phyloP scores from a whole-genome alignment of 305 asterid species.

The Nicotiana rustica region DNA sequence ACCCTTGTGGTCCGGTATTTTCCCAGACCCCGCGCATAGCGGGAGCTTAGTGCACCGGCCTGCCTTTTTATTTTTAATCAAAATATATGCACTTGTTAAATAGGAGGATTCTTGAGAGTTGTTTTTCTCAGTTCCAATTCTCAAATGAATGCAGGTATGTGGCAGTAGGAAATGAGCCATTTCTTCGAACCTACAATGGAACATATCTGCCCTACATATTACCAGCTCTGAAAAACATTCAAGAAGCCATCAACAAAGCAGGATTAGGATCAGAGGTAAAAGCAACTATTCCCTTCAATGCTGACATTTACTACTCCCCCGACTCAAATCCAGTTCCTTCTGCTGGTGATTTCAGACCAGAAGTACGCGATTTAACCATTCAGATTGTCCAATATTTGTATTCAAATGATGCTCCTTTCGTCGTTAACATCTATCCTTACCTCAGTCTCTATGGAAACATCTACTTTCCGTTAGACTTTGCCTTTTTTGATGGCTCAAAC shows the following conservation, averaged over 20 bases:
- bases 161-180: constrained; percentile 44
- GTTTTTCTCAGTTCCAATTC: background rate
- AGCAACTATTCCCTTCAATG: constrained; percentile 43
- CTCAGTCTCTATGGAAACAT: constrained; percentile 39
- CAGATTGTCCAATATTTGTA: constrained; percentile 40
- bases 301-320: constrained; percentile 41
- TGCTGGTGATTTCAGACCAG: constrained; percentile 39
- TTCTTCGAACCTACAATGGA: constrained; percentile 36
- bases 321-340: constrained; percentile 39
- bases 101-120: too few species aligned
- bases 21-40: too few species aligned
- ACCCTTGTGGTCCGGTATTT: too few species aligned
- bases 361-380: constrained; percentile 29
- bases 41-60: too few species aligned
- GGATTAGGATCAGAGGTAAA: constrained; percentile 37
- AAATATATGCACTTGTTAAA: too few species aligned
- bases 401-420: constrained; percentile 37
- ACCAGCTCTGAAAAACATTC: constrained; percentile 40
- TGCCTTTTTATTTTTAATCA: too few species aligned
- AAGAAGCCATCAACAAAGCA: constrained; percentile 41
- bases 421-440: constrained; percentile 37
- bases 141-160: constrained; percentile 37
- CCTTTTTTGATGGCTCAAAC: constrained; percentile 38
- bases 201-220: constrained; percentile 30
- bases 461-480: constrained; percentile 36